phyloP scores from a whole-genome alignment of 2,329 filamentous ascomycete species.

The Arthroderma uncinatum region DNA sequence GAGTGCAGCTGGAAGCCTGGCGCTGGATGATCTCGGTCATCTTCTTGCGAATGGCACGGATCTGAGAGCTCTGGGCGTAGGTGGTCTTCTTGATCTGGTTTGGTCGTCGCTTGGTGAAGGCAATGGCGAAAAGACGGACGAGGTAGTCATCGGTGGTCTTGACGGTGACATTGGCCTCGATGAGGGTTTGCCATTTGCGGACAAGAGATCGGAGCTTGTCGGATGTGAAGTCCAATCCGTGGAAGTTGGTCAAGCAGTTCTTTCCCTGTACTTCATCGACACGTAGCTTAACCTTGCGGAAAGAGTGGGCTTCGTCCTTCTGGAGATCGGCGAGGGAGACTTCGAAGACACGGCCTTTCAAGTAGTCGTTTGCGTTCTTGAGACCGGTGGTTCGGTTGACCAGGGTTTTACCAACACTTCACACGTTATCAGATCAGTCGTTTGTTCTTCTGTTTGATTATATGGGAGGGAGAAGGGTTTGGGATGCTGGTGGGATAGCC shows the following conservation, averaged over 20 bases:
- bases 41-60: slow-evolving; percentile 97
- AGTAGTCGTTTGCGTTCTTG: slow-evolving; percentile 98
- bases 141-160: slow-evolving; percentile 99
- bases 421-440: slow-evolving; percentile 11
- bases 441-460: slow-evolving; percentile 6
- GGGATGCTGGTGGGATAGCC: slow-evolving; percentile 25
- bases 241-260: slow-evolving; percentile 99
- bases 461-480: neutral
- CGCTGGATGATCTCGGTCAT: slow-evolving; percentile 98
- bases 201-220: slow-evolving; percentile 99
- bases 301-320: slow-evolving; percentile 99
- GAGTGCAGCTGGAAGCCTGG: slow-evolving; percentile 87
- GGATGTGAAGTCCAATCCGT: slow-evolving; percentile 99
- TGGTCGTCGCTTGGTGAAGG: slow-evolving; percentile 96
- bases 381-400: slow-evolving; percentile 99
- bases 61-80: slow-evolving; percentile 93
- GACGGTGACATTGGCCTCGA: slow-evolving; percentile 99
- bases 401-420: slow-evolving; percentile 96
- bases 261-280: slow-evolving; percentile 99
- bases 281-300: slow-evolving; percentile 98
- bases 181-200: slow-evolving; percentile 98
- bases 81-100: slow-evolving; percentile 99
- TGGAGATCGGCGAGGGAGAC: slow-evolving; percentile 97
- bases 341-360: slow-evolving; percentile 98
- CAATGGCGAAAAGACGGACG: slow-evolving; percentile 95